Evolutionary conservation across 1,139 yeast species (phyloP), one percentile per base, ranked within the genome.

Genomic region (Eremothecium cymbalariae): DNA sequence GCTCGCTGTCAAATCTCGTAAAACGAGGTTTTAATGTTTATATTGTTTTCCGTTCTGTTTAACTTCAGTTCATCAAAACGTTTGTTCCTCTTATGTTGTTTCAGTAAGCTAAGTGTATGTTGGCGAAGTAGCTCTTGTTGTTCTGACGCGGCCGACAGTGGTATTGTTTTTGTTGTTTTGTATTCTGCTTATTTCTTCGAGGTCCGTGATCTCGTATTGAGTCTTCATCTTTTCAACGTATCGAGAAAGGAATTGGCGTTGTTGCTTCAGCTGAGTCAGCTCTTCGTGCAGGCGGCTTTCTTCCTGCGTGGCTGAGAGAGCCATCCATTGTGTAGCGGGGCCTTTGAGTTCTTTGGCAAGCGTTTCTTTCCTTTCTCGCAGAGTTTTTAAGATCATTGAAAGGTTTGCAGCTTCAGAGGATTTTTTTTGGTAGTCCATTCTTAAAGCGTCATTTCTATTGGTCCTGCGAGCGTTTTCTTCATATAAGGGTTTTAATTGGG

Each of bases 321-420:
- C 15, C 11, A 51, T 70, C 30, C 74, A 55, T 1, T 63, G 48
- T 23, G 53, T 57, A 42, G 67, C 64, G 2, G 71, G 69, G 1
- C 75, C 76, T 19, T 62, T 55, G 4, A 68, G 45, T 41, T 67
- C 67, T 4, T 43, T 42, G 13, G 58, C 55, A 5, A 75, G 46
- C 19, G 47, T 44, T 0, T 46, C 52, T 27, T 62, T 58, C 8
- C 49, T 47, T 1, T 49, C 54, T 31, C 60, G 62, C 8, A 65
- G 39, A 1, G 46, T 36, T n/a, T 54, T 56, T 6, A 69, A 46
- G 13, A 45, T 45, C 0, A 54, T 50, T 1, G 80, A 66, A 21
- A 63, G 48, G 30, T 68, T 72, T 1, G 77, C 80, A 0, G 85
- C 85, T 13, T 57, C 59, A 0, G 74, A 59, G 0, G 84, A 76